Percentiles rank a stretch among this genome's conserved stretches.
Evolutionary conservation across 2,329 filamentous ascomycete genomes (phyloP).

Genomic region (Pseudogymnoascus sp.): DNA sequence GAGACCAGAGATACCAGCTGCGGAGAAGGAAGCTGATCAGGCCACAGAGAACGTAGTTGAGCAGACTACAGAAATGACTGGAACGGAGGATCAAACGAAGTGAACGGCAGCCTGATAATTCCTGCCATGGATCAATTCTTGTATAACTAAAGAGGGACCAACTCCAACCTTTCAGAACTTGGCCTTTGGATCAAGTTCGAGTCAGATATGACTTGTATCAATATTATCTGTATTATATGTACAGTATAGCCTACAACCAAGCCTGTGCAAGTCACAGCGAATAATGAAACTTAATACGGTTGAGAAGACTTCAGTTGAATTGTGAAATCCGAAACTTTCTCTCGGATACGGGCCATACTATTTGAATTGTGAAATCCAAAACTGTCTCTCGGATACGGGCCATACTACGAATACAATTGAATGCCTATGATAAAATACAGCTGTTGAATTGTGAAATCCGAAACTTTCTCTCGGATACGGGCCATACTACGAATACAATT

Average conservation of each 20-base stretch:
- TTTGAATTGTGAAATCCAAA: not conserved
- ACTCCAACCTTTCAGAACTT: not conserved
- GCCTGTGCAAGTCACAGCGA: not conserved
- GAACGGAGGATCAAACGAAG: not conserved
- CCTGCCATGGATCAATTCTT: not conserved
- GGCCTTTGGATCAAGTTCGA: not conserved
- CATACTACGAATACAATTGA: not conserved
- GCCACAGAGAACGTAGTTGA: not conserved
- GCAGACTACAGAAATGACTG: not conserved
- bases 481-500: not conserved
- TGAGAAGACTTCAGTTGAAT: not conserved
- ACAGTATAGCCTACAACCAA: not conserved
- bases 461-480: not conserved
- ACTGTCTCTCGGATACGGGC: not conserved
- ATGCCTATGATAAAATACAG: not conserved
- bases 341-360: not conserved
- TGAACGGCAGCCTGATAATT: not conserved
- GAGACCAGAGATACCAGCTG: slow-evolving; percentile 13
- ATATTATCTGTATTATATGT: not conserved
- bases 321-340: not conserved
- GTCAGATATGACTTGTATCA: slow-evolving; percentile 1
- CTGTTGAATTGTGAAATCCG: not conserved
- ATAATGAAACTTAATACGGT: not conserved
- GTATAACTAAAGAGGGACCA: slow-evolving; percentile 1
- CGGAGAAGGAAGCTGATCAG: not conserved